phyloP scores from a whole-genome alignment of 257 asterid species.

The Salvia hispanica region DNA sequence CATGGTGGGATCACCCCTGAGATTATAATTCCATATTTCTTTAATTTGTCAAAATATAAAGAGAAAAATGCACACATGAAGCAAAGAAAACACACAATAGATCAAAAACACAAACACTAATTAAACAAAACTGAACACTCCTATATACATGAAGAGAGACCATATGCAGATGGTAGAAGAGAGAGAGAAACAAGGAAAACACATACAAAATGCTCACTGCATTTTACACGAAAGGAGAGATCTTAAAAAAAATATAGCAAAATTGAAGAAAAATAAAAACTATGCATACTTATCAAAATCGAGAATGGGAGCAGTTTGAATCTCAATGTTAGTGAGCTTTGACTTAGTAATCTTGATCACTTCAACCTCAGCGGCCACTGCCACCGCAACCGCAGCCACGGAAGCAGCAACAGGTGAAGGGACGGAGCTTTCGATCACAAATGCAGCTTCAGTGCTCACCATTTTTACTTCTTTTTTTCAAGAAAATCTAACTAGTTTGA shows the following conservation, averaged over 20 bases:
- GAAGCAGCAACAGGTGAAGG: neutral
- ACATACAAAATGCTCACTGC: neutral
- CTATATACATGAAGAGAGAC: too few relatives aligned
- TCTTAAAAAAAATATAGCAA: neutral
- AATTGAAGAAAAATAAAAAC: neutral
- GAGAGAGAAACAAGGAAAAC: too few relatives aligned
- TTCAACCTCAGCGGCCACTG: neutral
- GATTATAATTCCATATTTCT: conserved; percentile 4
- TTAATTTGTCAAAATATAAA: too few relatives aligned
- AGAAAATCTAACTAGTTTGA: too few relatives aligned
- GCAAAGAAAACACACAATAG: too few relatives aligned
- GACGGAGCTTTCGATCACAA: conserved; percentile 25
- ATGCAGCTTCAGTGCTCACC: conserved; percentile 29
- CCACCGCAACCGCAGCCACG: neutral
- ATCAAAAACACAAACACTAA: too few relatives aligned
- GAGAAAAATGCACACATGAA: too few relatives aligned
- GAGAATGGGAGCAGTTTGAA: conserved; percentile 33
- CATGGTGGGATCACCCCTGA: conserved; percentile 46
- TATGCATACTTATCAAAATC: conserved; percentile 63
- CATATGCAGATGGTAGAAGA: too few relatives aligned
- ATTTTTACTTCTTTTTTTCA: conserved; percentile 18
- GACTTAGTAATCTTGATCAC: neutral
- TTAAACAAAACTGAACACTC: too few relatives aligned
- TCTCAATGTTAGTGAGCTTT: neutral
- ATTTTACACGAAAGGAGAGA: neutral